Evolutionary conservation across 2,329 filamentous ascomycete species (phyloP), one percentile per base, ranked within the genome.

Genomic region (Cladosporium sp.): DNA sequence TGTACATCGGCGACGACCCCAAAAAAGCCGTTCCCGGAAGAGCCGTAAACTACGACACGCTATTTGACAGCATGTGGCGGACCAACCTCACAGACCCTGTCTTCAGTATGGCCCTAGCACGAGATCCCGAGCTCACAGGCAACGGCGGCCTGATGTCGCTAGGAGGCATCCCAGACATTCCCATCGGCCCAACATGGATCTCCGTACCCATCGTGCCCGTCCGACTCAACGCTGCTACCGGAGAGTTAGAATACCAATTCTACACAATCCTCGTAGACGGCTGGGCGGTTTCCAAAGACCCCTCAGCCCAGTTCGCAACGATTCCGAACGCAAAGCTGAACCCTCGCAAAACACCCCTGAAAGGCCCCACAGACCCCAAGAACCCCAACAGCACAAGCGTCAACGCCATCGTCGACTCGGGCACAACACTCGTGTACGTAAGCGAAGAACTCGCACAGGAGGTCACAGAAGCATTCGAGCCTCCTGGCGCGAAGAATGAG

Each of bases 31-130:
- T 47, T n/a, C 25, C 55, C 55, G 50, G 59, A 50, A 46, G 35
- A 11, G 38, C 48, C 12, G 36, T 66, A 58, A 40, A 61, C 0
- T 80, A 80, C 62, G 68, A 73, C 46, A 73, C 77, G 0, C 57
- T 80, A n/a, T 72, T 80, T 55, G 73, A 69, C 7, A 74, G 66
- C 30, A 73, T 80, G 71, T 72, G 70, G 55, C 63, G 69, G 45
- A 58, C 72, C 25, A 66, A 70, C 18, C 57, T 70, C 11, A 69
- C 74, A 7, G 57, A 68, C 0, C 69, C 75, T 0, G 57, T 76
- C 8, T 79, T 78, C 66, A 73, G 69, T 55, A 61, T 79, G n/a
- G 73, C 72, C 0, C 62, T 79, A 16, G 63, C 68, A 7, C 62
- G 72, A 1, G 57, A 63, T 15, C 16, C 39, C 1, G 49, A 53